Evolutionary conservation across 192 early-diverging fungal genomes (phyloP), one percentile per base, ranked within the genome.

Genomic region (Pilobolus umbonatus): DNA sequence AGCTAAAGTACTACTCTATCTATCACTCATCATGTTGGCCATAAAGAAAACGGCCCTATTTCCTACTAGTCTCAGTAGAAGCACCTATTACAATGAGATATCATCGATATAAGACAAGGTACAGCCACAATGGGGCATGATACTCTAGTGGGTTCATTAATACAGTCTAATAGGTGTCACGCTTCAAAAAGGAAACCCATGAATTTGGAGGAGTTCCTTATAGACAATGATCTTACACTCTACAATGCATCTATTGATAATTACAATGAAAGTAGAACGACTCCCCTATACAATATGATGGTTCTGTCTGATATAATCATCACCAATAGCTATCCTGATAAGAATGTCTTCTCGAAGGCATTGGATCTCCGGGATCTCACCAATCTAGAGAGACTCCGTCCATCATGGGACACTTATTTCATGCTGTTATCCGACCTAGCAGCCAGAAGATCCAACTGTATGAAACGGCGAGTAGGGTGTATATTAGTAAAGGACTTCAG

Each of bases 401-500:
- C 98, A 9, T 80, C 83, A 11, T 91, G 95, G 95, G 98, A 99
- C 78, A 89, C 88, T 0, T 99, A 99, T 67, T 99, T 98, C 73
- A 96, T 99, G 90, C 77, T 85, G 24, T 69, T 99, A 17, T 92
- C 93, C 3, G 87, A 95, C 62, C 77, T 98, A 31, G 96, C 95
- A 10, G 89, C 96, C 6, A 74, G 79, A 28, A 72, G 96, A 31
- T 88, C 87, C 15, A 99, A 99, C 60, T 99, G 93, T 75, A 99
- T 99, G 98, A 99, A 99, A 56, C 82, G 96, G 21, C 82, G 92
- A 29, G 98, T 99, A 10, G 98, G 98, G 1, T 93, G 90, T 69
- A 92, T 99, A 12, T 68, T 98, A 21, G 90, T 92, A 17, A 89
- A 87, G 50, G 86, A 98, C 49, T 79, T 72, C 32, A 78, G 91